phyloP scores from a whole-genome alignment of 257 asterid genomes.

The Penstemon newberryi region DNA sequence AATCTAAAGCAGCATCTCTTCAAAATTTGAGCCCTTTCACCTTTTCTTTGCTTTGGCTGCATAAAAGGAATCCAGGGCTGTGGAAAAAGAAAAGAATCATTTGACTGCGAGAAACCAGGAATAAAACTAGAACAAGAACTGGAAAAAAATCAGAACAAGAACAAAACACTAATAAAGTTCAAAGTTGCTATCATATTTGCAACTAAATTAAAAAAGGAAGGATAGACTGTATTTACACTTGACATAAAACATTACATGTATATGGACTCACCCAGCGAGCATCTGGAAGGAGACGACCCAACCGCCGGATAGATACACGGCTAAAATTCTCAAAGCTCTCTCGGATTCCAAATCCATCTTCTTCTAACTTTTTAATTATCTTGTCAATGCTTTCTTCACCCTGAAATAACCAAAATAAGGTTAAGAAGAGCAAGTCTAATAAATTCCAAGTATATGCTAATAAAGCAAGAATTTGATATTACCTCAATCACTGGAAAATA shows the following conservation, averaged over 20 bases:
- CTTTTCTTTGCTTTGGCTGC: conserved; percentile 55
- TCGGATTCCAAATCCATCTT: conserved; percentile 44
- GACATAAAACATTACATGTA: conserved; percentile 7
- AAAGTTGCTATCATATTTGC: background rate
- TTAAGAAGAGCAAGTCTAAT: conserved; percentile 16
- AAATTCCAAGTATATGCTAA: conserved; percentile 21
- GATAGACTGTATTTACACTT: conserved; percentile 7
- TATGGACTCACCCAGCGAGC: conserved; percentile 67
- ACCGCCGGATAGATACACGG: conserved; percentile 67
- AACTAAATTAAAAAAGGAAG: background rate
- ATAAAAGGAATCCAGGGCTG: conserved; percentile 79
- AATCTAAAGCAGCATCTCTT: conserved; percentile 62
- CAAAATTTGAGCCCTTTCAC: conserved; percentile 42
- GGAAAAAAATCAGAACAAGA: background rate
- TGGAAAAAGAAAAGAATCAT: background rate
- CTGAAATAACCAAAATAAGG: conserved; percentile 39
- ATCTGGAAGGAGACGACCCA: conserved; percentile 90
- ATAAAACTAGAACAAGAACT: background rate
- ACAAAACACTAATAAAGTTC: background rate
- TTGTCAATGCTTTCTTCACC: conserved; percentile 60
- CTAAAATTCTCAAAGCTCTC: conserved; percentile 60
- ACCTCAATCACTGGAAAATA: conserved; percentile 70
- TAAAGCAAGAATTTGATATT: conserved; percentile 1
- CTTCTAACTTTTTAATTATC: conserved; percentile 45
- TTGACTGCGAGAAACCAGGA: background rate